phyloP scores from a whole-genome alignment of 1,284 basidiomycete genomes.

The Sphaerobolus stellatus region DNA sequence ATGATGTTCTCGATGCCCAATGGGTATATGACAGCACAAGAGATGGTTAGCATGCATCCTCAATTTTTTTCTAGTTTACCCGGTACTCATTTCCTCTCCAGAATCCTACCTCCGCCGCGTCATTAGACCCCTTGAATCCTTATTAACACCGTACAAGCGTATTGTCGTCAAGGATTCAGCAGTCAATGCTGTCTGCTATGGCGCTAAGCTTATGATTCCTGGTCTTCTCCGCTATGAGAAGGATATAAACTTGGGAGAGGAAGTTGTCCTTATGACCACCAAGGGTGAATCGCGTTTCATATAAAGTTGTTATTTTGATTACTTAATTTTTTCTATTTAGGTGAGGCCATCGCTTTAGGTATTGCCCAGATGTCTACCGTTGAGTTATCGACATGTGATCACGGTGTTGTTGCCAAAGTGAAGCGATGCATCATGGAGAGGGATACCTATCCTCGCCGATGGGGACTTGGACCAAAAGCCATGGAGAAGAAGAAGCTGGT shows the following conservation, averaged over 20 bases:
- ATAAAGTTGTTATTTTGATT: background rate
- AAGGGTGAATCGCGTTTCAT: slow-evolving; percentile 60
- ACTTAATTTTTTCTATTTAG: slow-evolving; percentile 30
- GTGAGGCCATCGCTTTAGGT: slow-evolving; percentile 96
- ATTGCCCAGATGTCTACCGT: slow-evolving; percentile 99
- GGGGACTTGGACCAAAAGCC: slow-evolving; percentile 97
- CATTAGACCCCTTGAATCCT: slow-evolving; percentile 91
- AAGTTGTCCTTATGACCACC: slow-evolving; percentile 99
- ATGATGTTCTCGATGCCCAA: slow-evolving; percentile 98
- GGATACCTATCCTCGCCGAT: slow-evolving; percentile 96
- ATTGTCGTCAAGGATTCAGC: slow-evolving; percentile 99
- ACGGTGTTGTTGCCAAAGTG: slow-evolving; percentile 98
- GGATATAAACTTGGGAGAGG: slow-evolving; percentile 94
- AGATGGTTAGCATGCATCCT: slow-evolving; percentile 64
- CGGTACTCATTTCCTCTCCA: slow-evolving; percentile 32
- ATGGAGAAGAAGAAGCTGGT: slow-evolving; percentile 98
- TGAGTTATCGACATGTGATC: slow-evolving; percentile 96
- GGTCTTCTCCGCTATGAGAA: slow-evolving; percentile 96
- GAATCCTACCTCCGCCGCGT: slow-evolving; percentile 96
- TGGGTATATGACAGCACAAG: slow-evolving; percentile 99
- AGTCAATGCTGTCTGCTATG: slow-evolving; percentile 99
- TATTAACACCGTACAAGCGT: slow-evolving; percentile 96
- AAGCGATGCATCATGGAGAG: slow-evolving; percentile 99
- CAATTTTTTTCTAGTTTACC: slow-evolving; percentile 8
- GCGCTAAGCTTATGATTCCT: slow-evolving; percentile 99